Evolutionary conservation across 2,329 filamentous ascomycete species (phyloP).

Genomic region (Fusarium sp.): DNA sequence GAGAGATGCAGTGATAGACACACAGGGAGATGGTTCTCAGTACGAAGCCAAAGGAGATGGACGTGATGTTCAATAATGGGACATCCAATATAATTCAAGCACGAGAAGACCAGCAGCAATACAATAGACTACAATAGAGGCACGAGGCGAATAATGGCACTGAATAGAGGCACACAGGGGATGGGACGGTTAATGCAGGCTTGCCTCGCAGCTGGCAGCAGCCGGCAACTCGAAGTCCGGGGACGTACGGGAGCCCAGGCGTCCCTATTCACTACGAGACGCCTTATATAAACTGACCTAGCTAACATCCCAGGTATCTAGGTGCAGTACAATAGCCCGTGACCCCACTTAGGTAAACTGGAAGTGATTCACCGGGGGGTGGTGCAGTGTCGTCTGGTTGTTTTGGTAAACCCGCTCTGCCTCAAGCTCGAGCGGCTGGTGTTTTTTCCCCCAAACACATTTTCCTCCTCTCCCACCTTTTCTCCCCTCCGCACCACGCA

Average conservation of each 20-base stretch:
- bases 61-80: not conserved
- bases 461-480: not conserved
- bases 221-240: not conserved
- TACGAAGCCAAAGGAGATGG: not conserved
- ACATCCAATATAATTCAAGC: not conserved
- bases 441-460: not conserved
- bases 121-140: not conserved
- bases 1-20: slow-evolving; percentile 6
- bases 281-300: not conserved
- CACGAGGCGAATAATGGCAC: not conserved
- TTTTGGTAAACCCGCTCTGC: not conserved
- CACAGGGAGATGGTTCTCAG: not conserved
- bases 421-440: not conserved
- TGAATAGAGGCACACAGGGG: not conserved
- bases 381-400: not conserved
- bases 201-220: slow-evolving; percentile 1
- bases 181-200: not conserved
- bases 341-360: not conserved
- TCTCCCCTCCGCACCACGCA: not conserved
- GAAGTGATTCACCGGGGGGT: not conserved
- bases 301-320: not conserved
- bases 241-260: no score
- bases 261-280: not conserved
- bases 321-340: not conserved
- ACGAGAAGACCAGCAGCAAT: not conserved